Percentiles rank a stretch among this genome's conserved stretches.
phyloP scores from a whole-genome alignment of 2,329 filamentous ascomycete genomes.

The Alternaria novae-zelandiae region DNA sequence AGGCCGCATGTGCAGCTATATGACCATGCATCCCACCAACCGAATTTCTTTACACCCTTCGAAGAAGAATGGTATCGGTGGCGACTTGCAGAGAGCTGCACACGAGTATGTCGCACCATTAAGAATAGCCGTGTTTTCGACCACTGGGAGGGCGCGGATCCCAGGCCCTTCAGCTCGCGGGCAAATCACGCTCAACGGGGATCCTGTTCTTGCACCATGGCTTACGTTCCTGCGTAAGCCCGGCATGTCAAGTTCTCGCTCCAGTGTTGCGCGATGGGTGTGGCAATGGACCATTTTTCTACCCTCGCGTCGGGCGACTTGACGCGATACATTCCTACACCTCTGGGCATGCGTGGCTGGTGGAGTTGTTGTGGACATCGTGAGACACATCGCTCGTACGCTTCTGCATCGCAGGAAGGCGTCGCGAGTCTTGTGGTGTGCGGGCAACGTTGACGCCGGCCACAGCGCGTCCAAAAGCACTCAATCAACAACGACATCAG shows the following conservation, averaged over 20 bases:
- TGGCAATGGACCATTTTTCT: constrained; percentile 20
- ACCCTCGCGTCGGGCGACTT: constrained; percentile 11
- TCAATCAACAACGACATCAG: constrained; percentile 17
- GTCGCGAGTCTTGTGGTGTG: constrained; percentile 20
- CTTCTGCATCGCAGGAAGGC: constrained; percentile 16
- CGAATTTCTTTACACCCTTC: constrained; percentile 23
- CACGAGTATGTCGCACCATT: constrained; percentile 44
- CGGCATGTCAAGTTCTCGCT: constrained; percentile 22
- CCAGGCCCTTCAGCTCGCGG: constrained; percentile 28
- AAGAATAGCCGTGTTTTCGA: constrained; percentile 27
- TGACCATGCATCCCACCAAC: constrained; percentile 31
- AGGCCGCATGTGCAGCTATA: constrained; percentile 18
- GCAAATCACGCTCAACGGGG: constrained; percentile 42
- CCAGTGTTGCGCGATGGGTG: constrained; percentile 24
- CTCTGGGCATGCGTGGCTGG: constrained; percentile 8
- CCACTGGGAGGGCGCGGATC: constrained; percentile 32
- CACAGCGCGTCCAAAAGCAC: constrained; percentile 27
- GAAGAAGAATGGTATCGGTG: constrained; percentile 21
- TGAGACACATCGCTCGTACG: constrained; percentile 17
- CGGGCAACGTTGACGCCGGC: constrained; percentile 18
- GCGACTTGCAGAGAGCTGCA: constrained; percentile 33
- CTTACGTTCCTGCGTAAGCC: constrained; percentile 40
- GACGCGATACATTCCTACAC: constrained; percentile 20
- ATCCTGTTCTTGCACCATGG: constrained; percentile 29
- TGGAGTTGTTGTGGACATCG: constrained; percentile 11